Percentiles rank a stretch among this genome's conserved stretches.
Evolutionary conservation across 345 rosid genomes (phyloP).

Genomic region (Eucalyptus paniculata): DNA sequence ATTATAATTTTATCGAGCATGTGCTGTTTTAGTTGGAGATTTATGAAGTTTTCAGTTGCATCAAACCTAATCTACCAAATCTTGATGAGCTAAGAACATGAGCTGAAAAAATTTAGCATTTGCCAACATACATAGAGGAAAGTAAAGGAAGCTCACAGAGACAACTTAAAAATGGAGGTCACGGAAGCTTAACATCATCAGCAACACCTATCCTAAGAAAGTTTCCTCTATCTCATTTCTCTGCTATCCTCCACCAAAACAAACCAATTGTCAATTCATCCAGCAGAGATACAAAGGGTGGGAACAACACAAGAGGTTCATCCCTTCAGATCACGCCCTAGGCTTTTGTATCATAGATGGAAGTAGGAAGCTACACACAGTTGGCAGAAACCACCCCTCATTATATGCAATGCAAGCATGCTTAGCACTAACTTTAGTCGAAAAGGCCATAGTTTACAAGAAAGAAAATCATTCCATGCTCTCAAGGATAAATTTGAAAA

Average conservation of each 20-base stretch:
- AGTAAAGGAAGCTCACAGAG: not conserved
- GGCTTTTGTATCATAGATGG: not conserved
- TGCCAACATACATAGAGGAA: not conserved
- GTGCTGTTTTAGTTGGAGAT: not conserved
- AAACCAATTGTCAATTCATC: not conserved
- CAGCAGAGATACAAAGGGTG: not conserved
- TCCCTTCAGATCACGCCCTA: not conserved
- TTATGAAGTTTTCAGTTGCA: not conserved
- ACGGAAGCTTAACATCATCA: not conserved
- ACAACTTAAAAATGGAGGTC: not conserved
- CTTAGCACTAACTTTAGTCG: not conserved
- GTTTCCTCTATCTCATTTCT: not conserved
- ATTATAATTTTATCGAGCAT: not conserved
- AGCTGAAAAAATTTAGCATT: not conserved
- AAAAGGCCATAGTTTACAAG: not conserved
- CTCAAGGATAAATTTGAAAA: not conserved
- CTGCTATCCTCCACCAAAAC: not conserved
- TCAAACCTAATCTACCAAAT: not conserved
- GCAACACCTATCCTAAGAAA: not conserved
- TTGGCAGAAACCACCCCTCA: not conserved
- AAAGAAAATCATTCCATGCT: not conserved
- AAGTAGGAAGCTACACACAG: not conserved
- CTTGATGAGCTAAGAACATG: not conserved
- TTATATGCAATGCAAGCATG: not conserved
- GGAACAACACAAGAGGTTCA: not conserved